Percentiles rank a stretch among this genome's conserved stretches.
These are phyloP conservation scores for Phlyctochytrium arcticum DNA, from an alignment of 192 early-diverging fungal genomes.

Conservation along the genomic window DNA sequence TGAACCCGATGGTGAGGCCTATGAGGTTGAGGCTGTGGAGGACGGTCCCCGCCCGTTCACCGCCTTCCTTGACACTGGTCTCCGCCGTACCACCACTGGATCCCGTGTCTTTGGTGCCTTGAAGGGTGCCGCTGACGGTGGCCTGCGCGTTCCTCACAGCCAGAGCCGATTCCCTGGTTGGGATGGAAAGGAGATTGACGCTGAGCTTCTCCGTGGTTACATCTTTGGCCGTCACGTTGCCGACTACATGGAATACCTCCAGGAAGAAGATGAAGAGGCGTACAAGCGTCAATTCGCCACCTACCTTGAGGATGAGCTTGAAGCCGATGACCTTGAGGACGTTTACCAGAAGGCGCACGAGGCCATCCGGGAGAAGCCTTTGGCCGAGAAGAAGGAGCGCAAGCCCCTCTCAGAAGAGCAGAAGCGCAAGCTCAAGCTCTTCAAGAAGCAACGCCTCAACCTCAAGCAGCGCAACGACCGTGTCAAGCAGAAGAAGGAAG, in stretches of 20 bases:
- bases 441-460: conserved; percentile 70
- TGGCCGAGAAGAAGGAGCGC: conserved; percentile 54
- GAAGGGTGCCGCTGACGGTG: conserved; percentile 99
- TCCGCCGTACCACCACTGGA: conserved; percentile 95
- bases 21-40: conserved; percentile 77
- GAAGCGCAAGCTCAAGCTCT: conserved; percentile 74
- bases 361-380: conserved; percentile 91
- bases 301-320: conserved; percentile 85
- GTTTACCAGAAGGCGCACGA: conserved; percentile 90
- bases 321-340: conserved; percentile 89
- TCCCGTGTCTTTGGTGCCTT: conserved; percentile 94
- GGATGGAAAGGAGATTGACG: conserved; percentile 87
- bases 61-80: conserved; percentile 95
- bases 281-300: conserved; percentile 94
- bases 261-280: conserved; percentile 98
- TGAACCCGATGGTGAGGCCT: conserved; percentile 84
- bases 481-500: conserved; percentile 85
- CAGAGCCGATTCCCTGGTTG: conserved; percentile 98
- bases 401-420: conserved; percentile 55
- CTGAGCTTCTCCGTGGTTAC: conserved; percentile 90
- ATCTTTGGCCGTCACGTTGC: conserved; percentile 98
- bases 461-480: conserved; percentile 88
- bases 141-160: conserved; percentile 92
- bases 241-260: conserved; percentile 96
- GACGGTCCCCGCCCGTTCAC: conserved; percentile 97